Percentiles rank a stretch among this genome's conserved stretches.
Conservation (phyloP, 345 rosid genomes). For the Physaria fendleri region DNA sequence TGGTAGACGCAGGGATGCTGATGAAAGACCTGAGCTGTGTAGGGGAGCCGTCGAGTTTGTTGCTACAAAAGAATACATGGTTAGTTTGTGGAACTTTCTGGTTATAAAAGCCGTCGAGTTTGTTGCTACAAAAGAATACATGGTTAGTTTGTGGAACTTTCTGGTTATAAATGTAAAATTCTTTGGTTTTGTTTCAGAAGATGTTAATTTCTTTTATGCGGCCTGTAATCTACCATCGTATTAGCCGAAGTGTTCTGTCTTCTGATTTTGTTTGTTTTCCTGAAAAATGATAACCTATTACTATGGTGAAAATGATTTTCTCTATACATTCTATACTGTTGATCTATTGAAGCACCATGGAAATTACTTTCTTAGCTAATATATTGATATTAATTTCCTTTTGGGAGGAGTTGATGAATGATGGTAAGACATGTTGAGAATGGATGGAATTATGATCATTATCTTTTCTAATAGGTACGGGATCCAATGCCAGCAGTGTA, state of each 20-base stretch:
- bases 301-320: background rate
- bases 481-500: slow-evolving; percentile 97
- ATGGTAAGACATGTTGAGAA: background rate
- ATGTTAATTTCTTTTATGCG: background rate
- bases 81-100: slow-evolving; percentile 29
- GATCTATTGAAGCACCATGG: background rate
- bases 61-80: slow-evolving; percentile 90
- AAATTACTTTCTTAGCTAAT: slow-evolving; percentile 2
- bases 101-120: slow-evolving; percentile 56
- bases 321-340: background rate
- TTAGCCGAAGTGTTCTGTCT: slow-evolving; percentile 6
- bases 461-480: slow-evolving; percentile 52
- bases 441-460: slow-evolving; percentile 1
- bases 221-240: background rate
- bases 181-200: background rate
- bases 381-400: background rate
- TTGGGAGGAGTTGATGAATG: slow-evolving; percentile 2
- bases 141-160: slow-evolving; percentile 45
- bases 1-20: slow-evolving; percentile 90
- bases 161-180: background rate
- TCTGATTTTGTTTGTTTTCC: slow-evolving; percentile 12
- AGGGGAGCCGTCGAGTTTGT: slow-evolving; percentile 88
- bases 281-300: background rate
- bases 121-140: slow-evolving; percentile 84
- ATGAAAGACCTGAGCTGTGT: slow-evolving; percentile 90